Base-by-base conservation (phyloP, 371 early-diverging fungal genomes). In the Umbelopsis sp. region DNA sequence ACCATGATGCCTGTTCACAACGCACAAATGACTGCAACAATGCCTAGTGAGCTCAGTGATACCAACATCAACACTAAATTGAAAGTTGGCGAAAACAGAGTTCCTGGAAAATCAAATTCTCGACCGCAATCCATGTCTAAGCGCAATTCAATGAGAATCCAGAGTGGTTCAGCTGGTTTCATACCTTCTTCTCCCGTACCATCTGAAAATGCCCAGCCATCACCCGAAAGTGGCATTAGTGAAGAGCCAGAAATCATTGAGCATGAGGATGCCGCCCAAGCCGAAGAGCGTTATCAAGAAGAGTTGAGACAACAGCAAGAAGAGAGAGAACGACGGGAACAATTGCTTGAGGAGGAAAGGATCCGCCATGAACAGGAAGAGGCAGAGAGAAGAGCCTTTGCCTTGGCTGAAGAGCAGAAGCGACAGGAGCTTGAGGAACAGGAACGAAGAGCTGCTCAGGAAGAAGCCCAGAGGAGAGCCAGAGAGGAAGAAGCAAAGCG, bases 1-100 rank as follows among this genome's bases (percentile, higher is more conserved):
- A 72, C 76, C 37, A 65, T 87, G 35, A 80, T 89, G 65, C 82
- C 89, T 71, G 76, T 82, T 65, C 75, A 78, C 44, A 79, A 85
- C 75, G 83, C 82, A 24, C 84, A 83, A 45, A 70, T 87, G 63
- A 83, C 82, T 44, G 81, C 83, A 7, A 81, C 87, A 35, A 79
- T 70, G 25, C 53, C 79, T 50, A 73, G 74, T 14, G 80, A 83
- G 62, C 46, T 81, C 18, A 79, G 78, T 64, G 83, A 83, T 44
- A 48, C 68, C 45, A 78, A 75, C 63, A 74, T 83, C 29, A 68
- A 78, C 32, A 75, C 79, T 8, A 70, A 78, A 45, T 67, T 80
- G 9, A 81, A 82, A 53, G 46, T 82, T 14, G 73, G 75, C n/a
- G 76, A 78, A 41, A 76, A 78, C 5, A 76, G 73, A 41, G 74